Percentiles rank a stretch among this genome's conserved stretches.
These are phyloP conservation scores for Saraca asoca DNA, from an alignment of 331 rosid species.

Conservation along the genomic window DNA sequence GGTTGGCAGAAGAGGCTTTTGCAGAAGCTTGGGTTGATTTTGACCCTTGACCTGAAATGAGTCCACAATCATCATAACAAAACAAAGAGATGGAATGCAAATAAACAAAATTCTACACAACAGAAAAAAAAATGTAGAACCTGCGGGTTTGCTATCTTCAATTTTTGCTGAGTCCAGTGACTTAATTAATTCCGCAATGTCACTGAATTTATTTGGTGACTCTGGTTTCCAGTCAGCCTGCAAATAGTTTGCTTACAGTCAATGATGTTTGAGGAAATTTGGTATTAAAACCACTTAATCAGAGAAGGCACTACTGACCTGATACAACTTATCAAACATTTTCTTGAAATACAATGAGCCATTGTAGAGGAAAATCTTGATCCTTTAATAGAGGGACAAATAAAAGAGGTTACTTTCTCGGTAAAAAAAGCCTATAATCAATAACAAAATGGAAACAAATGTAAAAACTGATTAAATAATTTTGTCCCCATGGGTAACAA, in stretches of 20 bases:
- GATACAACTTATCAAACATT: constrained; percentile 91
- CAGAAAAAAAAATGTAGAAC: constrained; percentile 35
- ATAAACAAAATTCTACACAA: constrained; percentile 8
- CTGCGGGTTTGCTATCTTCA: constrained; percentile 69
- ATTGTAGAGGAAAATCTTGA: constrained; percentile 79
- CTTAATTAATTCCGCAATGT: constrained; percentile 62
- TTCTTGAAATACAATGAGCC: constrained; percentile 81
- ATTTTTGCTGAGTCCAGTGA: constrained; percentile 57
- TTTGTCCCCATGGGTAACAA: constrained; percentile 2
- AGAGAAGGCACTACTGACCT: constrained; percentile 54
- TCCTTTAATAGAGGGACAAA: constrained; percentile 46
- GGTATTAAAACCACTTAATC: neutral
- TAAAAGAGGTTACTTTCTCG: neutral
- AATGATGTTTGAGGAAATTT: constrained; percentile 13
- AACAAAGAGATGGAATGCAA: constrained; percentile 8
- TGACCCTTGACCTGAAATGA: constrained; percentile 60
- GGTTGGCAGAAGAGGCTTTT: constrained; percentile 49
- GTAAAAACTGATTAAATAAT: constrained; percentile 15
- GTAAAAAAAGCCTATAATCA: constrained; percentile 19
- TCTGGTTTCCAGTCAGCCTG: constrained; percentile 97
- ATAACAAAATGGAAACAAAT: constrained; percentile 24
- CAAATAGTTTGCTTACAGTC: constrained; percentile 34
- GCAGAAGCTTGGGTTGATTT: constrained; percentile 48
- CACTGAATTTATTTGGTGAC: constrained; percentile 66
- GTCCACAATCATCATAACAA: constrained; percentile 30